phyloP scores from a whole-genome alignment of 2,329 filamentous ascomycete genomes.

The Coniochaeta sp. region DNA sequence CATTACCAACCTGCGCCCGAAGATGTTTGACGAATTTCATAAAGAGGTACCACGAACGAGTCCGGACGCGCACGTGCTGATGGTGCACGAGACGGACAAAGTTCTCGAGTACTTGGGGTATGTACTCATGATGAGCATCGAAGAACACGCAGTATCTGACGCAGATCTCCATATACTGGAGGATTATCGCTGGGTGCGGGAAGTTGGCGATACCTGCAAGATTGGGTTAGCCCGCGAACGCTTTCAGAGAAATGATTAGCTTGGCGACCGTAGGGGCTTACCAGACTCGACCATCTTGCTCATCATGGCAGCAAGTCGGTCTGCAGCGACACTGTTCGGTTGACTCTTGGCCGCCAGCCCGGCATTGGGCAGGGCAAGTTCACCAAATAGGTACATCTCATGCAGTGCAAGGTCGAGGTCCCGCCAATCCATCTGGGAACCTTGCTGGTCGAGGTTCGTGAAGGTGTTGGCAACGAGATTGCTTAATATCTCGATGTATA shows the following conservation, averaged over 20 bases:
- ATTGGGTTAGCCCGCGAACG: constrained; percentile 9
- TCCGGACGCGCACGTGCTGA: constrained; percentile 76
- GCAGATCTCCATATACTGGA: constrained; percentile 98
- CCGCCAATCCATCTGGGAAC: constrained; percentile 78
- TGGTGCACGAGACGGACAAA: constrained; percentile 90
- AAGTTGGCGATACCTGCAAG: constrained; percentile 69
- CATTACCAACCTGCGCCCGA: constrained; percentile 73
- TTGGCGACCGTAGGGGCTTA: constrained; percentile 26
- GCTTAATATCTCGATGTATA: constrained; percentile 85
- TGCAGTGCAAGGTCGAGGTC: constrained; percentile 90
- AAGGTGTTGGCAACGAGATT: constrained; percentile 85
- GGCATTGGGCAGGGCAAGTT: constrained; percentile 82
- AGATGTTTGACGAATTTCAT: constrained; percentile 87
- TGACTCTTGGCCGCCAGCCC: constrained; percentile 81
- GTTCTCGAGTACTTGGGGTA: constrained; percentile 80
- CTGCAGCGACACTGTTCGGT: constrained; percentile 70
- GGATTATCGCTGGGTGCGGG: constrained; percentile 81
- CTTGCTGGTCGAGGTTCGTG: constrained; percentile 66
- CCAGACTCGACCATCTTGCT: constrained; percentile 88
- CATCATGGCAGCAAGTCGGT: constrained; percentile 87
- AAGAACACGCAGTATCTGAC: constrained; percentile 92
- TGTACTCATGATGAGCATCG: constrained; percentile 72
- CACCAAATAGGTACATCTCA: constrained; percentile 94
- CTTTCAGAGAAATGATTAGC: not conserved
- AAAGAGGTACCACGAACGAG: constrained; percentile 95